Percentiles rank a stretch among this genome's conserved stretches.
phyloP scores from a whole-genome alignment of 345 rosid genomes.

The Eucalyptus globulus region DNA sequence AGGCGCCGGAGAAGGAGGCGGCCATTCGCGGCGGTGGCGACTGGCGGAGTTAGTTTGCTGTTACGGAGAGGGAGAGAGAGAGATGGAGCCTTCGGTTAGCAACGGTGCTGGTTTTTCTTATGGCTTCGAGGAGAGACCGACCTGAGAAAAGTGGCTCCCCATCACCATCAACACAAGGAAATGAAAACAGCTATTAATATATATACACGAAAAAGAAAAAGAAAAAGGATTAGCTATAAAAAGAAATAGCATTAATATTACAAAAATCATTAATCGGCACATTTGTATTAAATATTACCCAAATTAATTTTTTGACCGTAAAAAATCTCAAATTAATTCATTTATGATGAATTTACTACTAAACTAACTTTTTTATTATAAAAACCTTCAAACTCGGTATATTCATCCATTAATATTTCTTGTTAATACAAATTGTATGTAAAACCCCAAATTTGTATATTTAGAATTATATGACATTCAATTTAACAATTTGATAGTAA shows the following conservation, averaged over 20 bases:
- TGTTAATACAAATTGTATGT: too few species aligned
- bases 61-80: not conserved
- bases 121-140: not conserved
- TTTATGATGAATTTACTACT: too few species aligned
- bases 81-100: not conserved
- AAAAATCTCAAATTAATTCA: too few species aligned
- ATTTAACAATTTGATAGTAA: rapidly evolving
- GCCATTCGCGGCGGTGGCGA: not conserved
- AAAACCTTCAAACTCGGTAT: rapidly evolving
- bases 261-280: too few species aligned
- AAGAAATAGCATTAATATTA: not conserved
- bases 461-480: rapidly evolving
- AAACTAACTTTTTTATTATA: too few species aligned
- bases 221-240: not conserved
- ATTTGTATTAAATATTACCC: too few species aligned
- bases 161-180: not conserved
- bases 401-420: too few species aligned
- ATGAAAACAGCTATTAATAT: too few species aligned
- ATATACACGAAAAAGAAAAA: too few species aligned
- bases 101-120: not conserved
- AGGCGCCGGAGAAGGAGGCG: not conserved
- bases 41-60: not conserved
- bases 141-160: not conserved
- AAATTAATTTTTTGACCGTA: too few species aligned
- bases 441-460: rapidly evolving